phyloP scores from a whole-genome alignment of 2,329 filamentous ascomycete genomes.

The Metarhizium robertsii region DNA sequence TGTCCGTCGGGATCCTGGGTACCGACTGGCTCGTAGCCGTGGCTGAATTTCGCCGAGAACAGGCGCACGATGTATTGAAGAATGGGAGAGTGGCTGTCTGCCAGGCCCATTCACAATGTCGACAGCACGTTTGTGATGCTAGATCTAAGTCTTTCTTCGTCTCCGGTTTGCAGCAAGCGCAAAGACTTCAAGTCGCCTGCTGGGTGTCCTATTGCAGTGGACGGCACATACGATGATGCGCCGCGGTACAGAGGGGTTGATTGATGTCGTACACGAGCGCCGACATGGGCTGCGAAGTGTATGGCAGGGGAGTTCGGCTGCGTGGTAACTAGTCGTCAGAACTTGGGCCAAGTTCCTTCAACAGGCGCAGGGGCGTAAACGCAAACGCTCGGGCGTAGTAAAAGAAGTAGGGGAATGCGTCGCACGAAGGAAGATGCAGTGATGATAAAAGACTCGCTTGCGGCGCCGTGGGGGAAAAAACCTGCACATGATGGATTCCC shows the following conservation, averaged over 20 bases:
- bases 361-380: neutral
- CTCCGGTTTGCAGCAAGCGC: conserved; percentile 46
- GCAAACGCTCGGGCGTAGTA: neutral
- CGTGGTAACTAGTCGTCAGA: neutral
- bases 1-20: neutral
- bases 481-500: neutral
- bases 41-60: neutral
- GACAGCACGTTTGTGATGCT: neutral
- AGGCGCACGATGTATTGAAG: neutral
- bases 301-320: neutral
- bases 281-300: neutral
- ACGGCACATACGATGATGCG: conserved; percentile 31
- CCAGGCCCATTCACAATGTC: neutral
- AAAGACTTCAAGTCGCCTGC: conserved; percentile 60
- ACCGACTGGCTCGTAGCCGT: neutral
- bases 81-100: neutral
- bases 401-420: neutral
- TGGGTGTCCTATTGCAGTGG: conserved; percentile 29
- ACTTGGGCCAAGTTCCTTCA: neutral
- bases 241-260: neutral
- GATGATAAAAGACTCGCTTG: neutral
- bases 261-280: neutral
- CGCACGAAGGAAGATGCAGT: neutral
- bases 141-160: conserved; percentile 45
- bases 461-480: neutral